A percentile compares a stretch with the other conserved stretches of the same genome.
Evolutionary conservation across 129 eudicot genomes (phyloP).

Genomic region (Saposhnikovia divaricata): DNA sequence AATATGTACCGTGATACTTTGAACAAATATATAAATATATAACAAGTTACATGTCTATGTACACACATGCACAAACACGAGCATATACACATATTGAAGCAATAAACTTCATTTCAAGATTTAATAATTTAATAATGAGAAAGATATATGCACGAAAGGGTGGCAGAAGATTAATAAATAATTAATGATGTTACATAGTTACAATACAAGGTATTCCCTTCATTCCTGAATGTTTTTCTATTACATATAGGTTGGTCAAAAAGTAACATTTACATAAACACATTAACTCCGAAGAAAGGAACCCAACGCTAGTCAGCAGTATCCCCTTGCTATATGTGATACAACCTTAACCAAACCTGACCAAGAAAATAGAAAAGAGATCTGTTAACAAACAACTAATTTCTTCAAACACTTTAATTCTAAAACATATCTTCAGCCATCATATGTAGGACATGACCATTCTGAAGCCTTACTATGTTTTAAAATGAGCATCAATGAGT

Average conservation of each 20-base stretch:
- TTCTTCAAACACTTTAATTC: neutral
- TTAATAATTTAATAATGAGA: neutral
- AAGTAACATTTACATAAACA: conserved; percentile 38
- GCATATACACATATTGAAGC: conserved; percentile 6
- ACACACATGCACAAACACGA: neutral
- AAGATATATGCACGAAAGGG: conserved; percentile 12
- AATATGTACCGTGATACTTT: too few relatives aligned
- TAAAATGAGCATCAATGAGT: neutral
- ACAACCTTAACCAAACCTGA: conserved; percentile 47
- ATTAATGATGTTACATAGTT: conserved; percentile 45
- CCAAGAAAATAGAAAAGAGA: conserved; percentile 30
- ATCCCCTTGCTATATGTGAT: conserved; percentile 25
- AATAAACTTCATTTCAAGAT: neutral
- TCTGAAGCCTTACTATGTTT: neutral
- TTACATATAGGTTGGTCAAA: conserved; percentile 34
- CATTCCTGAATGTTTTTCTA: conserved; percentile 30
- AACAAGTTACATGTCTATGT: neutral
- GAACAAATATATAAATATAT: neutral
- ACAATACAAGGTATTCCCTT: conserved; percentile 29
- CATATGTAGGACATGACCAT: neutral
- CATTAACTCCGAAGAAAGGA: conserved; percentile 50
- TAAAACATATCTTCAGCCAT: neutral
- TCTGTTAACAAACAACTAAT: neutral
- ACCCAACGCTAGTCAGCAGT: conserved; percentile 43
- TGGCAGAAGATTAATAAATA: conserved; percentile 23